phyloP scores from a whole-genome alignment of 257 asterid genomes.

The Gynochthodes officinalis region DNA sequence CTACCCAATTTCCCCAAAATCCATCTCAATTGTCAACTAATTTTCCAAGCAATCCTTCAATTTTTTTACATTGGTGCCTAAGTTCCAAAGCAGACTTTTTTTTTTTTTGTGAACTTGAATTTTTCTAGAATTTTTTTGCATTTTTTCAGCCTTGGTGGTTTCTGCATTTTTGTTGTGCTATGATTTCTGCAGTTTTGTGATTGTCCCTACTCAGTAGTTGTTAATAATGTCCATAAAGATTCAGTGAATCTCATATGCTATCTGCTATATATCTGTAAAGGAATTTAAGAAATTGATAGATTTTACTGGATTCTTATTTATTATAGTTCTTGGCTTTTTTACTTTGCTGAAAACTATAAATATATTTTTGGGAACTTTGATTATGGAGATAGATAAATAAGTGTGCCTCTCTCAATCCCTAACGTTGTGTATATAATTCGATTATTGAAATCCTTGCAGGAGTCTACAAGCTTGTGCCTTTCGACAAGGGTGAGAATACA shows the following conservation, averaged over 20 bases:
- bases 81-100: too few species aligned
- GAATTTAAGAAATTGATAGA: not conserved
- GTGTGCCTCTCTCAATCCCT: not conserved
- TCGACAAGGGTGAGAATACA: conserved; percentile 96
- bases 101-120: too few species aligned
- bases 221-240: not conserved
- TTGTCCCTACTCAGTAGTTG: not conserved
- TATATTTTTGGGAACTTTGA: not conserved
- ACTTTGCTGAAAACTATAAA: not conserved
- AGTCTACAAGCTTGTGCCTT: conserved; percentile 78
- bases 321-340: not conserved
- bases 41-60: too few species aligned
- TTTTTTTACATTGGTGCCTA: too few species aligned
- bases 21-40: too few species aligned
- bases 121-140: too few species aligned
- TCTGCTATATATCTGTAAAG: not conserved
- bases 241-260: not conserved
- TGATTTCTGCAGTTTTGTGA: not conserved
- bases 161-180: too few species aligned
- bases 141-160: too few species aligned
- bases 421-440: not conserved
- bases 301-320: not conserved
- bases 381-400: not conserved
- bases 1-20: too few species aligned
- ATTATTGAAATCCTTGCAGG: conserved; percentile 49